phyloP scores from a whole-genome alignment of 2,329 filamentous ascomycete genomes.

The Stachybotrys chlorohalonatus region DNA sequence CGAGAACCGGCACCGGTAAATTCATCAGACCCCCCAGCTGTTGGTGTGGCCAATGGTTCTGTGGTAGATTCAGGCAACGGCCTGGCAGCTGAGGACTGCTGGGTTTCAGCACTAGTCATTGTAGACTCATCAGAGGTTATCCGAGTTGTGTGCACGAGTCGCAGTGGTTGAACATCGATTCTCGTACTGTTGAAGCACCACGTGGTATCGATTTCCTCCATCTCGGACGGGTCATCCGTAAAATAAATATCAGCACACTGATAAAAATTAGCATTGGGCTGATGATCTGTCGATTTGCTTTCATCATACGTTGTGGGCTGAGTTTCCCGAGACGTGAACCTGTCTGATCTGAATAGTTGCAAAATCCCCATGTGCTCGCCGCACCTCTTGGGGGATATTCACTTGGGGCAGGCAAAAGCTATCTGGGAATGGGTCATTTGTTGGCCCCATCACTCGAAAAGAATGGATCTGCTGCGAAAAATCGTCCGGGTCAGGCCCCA shows the following conservation, averaged over 20 bases:
- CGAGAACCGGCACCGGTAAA: not conserved
- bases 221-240: not conserved
- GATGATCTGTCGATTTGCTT: not conserved
- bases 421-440: not conserved
- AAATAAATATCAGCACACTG: not conserved
- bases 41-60: not conserved
- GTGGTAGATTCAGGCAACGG: not conserved
- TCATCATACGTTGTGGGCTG: not conserved
- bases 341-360: not conserved
- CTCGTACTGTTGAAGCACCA: not conserved
- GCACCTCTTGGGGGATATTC: not conserved
- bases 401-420: not conserved
- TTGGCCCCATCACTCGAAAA: not conserved
- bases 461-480: not conserved
- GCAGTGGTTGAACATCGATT: not conserved
- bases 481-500: not conserved
- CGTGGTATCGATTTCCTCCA: too few relatives aligned
- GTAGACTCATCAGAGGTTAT: not conserved
- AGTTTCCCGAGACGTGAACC: not conserved
- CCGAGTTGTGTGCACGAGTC: not conserved
- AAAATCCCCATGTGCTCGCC: not conserved
- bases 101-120: too few relatives aligned
- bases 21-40: not conserved
- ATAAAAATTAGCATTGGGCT: not conserved
- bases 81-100: too few relatives aligned